phyloP scores from a whole-genome alignment of 1,284 basidiomycete genomes.

The Leccinum pallidistipes region DNA sequence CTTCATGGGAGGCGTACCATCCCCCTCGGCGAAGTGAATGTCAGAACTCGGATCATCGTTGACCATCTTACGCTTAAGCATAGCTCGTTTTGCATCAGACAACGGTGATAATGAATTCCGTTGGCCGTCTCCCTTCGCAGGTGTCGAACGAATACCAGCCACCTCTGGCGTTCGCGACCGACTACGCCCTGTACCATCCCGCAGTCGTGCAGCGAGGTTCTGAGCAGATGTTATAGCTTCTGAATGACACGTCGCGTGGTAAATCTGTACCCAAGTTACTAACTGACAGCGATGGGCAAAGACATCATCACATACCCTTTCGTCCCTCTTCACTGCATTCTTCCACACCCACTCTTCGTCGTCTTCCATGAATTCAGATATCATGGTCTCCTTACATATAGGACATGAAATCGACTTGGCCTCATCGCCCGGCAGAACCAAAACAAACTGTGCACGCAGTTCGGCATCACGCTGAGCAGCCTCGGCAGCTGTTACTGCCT shows the following conservation, averaged over 20 bases:
- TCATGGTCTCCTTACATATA: slow-evolving; percentile 94
- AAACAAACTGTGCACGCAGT: slow-evolving; percentile 77
- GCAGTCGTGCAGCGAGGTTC: slow-evolving; percentile 63
- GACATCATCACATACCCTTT: slow-evolving; percentile 56
- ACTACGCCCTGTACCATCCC: slow-evolving; percentile 61
- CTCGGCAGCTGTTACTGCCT: slow-evolving; percentile 65
- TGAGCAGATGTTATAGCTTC: slow-evolving; percentile 68
- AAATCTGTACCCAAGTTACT: slow-evolving; percentile 53
- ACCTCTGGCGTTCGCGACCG: slow-evolving; percentile 72
- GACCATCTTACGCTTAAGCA: slow-evolving; percentile 72
- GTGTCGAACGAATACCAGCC: slow-evolving; percentile 41
- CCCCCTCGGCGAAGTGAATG: slow-evolving; percentile 32
- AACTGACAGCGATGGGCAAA: background rate
- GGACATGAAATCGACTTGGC: slow-evolving; percentile 83
- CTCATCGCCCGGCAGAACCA: slow-evolving; percentile 86
- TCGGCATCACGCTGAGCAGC: slow-evolving; percentile 71
- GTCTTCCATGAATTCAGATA: slow-evolving; percentile 92
- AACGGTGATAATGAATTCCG: slow-evolving; percentile 47
- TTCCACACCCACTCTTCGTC: slow-evolving; percentile 99
- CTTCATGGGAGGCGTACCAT: slow-evolving; percentile 57
- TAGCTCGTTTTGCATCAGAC: slow-evolving; percentile 49
- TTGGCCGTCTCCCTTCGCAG: slow-evolving; percentile 37
- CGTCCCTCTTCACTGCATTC: slow-evolving; percentile 85
- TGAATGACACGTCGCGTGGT: slow-evolving; percentile 90
- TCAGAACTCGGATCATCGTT: slow-evolving; percentile 41